These are phyloP conservation scores for Ophiocordyceps australis DNA, from an alignment of 2,329 filamentous ascomycete genomes.

Conservation along the genomic window DNA sequence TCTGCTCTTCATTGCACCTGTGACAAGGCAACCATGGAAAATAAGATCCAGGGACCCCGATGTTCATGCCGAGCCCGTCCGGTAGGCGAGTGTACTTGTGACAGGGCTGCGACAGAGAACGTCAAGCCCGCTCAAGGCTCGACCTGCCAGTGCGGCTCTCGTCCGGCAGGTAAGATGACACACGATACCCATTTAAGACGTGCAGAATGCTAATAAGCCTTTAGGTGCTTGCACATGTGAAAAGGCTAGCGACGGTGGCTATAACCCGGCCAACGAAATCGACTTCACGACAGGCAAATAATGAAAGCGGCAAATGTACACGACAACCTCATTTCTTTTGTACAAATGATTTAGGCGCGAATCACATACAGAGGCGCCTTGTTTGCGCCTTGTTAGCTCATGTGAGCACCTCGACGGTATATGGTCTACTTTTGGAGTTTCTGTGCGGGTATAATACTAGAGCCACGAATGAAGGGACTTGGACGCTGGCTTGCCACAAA, in stretches of 20 bases:
- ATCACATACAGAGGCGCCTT: too few species aligned
- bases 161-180: conserved; percentile 42
- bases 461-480: too few species aligned
- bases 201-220: conserved; percentile 4
- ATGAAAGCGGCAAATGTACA: too few species aligned
- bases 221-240: conserved; percentile 66
- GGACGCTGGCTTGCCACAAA: too few species aligned
- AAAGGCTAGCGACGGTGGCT: conserved; percentile 44
- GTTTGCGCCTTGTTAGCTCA: too few species aligned
- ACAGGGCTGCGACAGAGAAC: conserved; percentile 55
- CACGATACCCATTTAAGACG: too few species aligned
- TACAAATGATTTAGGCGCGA: too few species aligned
- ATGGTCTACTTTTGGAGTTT: too few species aligned
- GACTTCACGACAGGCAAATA: conserved; percentile 65
- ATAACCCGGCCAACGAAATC: conserved; percentile 50
- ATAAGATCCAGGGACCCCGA: conserved; percentile 50
- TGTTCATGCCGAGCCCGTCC: conserved; percentile 75
- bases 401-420: too few species aligned
- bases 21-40: conserved; percentile 59
- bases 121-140: conserved; percentile 32
- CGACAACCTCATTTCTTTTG: too few species aligned
- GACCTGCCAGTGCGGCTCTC: conserved; percentile 61
- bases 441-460: too few species aligned
- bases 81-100: conserved; percentile 67
- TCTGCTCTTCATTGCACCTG: conserved; percentile 76